Evolutionary conservation across 2,329 filamentous ascomycete species (phyloP).

Genomic region (Madurella mycetomatis): DNA sequence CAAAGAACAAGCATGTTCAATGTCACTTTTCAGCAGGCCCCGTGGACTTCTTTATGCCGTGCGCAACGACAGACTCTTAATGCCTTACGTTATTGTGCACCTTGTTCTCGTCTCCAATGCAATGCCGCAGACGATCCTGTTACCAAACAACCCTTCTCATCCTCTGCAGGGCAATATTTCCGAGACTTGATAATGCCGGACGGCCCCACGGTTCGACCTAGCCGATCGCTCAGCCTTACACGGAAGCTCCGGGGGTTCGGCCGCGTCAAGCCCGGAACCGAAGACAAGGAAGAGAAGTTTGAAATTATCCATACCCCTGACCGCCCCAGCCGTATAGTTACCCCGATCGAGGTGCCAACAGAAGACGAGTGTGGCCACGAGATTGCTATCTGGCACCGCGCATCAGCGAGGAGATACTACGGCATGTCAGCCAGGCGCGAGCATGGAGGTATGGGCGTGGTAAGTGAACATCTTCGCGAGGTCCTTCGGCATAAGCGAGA

Average conservation of each 20-base stretch:
- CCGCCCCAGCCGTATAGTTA: slow-evolving; percentile 20
- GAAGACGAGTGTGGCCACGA: slow-evolving; percentile 29
- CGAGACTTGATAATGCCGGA: slow-evolving; percentile 7
- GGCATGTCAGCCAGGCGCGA: not conserved
- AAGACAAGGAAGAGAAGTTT: slow-evolving; percentile 8
- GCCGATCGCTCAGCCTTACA: slow-evolving; percentile 7
- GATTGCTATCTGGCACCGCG: slow-evolving; percentile 21
- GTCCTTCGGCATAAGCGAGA: not conserved
- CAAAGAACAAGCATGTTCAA: slow-evolving; percentile 11
- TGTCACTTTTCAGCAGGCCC: slow-evolving; percentile 1
- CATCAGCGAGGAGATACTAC: not conserved
- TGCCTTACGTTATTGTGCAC: too few relatives aligned
- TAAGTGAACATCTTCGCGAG: not conserved
- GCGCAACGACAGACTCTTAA: too few relatives aligned
- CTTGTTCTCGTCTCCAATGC: too few relatives aligned
- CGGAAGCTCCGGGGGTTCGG: slow-evolving; percentile 19
- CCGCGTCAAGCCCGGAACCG: slow-evolving; percentile 3
- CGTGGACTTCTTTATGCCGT: not conserved
- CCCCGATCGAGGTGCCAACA: slow-evolving; percentile 23
- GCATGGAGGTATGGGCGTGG: not conserved
- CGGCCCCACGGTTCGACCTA: not conserved
- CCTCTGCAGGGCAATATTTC: too few relatives aligned
- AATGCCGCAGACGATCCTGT: too few relatives aligned
- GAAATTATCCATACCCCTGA: slow-evolving; percentile 25
- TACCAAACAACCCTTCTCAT: too few relatives aligned